Conservation (phyloP, 2,329 filamentous ascomycete genomes). For the Aspergillus fructus region DNA sequence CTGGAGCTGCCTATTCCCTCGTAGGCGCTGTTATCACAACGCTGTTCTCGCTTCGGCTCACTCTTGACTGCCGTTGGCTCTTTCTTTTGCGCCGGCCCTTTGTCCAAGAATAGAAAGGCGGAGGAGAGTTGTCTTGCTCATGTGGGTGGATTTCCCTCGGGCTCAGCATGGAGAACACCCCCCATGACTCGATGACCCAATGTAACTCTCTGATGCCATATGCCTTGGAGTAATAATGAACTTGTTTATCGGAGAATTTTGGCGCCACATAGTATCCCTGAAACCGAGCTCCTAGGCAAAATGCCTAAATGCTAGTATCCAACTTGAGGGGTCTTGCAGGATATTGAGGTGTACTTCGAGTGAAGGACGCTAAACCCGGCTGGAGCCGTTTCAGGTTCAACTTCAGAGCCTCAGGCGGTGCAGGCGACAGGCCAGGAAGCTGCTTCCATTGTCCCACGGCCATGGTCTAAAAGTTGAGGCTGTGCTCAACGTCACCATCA, state of each 20-base stretch:
- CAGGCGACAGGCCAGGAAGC: no score
- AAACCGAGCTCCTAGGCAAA: background rate
- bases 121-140: background rate
- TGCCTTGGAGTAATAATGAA: background rate
- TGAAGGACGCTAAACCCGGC: background rate
- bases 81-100: background rate
- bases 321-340: background rate
- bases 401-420: background rate
- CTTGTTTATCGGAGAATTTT: background rate
- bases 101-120: background rate
- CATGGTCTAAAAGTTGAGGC: background rate
- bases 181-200: background rate
- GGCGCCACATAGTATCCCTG: background rate
- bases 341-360: no score
- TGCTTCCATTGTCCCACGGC: background rate
- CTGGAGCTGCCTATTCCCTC: background rate
- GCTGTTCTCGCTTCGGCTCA: background rate
- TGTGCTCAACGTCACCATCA: background rate
- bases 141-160: background rate
- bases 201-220: slow-evolving; percentile 5
- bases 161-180: background rate
- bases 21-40: slow-evolving; percentile 1
- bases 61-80: background rate
- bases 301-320: background rate
- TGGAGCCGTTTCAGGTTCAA: background rate